Evolutionary conservation across 306 rosid genomes (phyloP).

Genomic region (Crotalaria pallida): DNA sequence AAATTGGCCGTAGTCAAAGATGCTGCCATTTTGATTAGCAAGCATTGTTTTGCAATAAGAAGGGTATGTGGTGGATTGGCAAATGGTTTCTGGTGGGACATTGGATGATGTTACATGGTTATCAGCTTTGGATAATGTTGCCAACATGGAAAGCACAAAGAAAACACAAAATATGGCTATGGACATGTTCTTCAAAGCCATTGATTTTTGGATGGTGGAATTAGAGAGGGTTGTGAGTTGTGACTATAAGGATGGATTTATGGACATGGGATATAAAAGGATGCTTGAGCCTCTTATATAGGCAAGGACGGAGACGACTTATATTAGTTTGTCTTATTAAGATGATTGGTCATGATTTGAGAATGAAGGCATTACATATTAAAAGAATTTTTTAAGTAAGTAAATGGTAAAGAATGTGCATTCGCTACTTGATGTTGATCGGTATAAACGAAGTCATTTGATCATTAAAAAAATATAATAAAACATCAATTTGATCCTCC

Average conservation of each 20-base stretch:
- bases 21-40: constrained; percentile 6
- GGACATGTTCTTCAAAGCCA: constrained; percentile 34
- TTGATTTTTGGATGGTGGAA: not conserved
- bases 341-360: too few species aligned
- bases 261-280: not conserved
- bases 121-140: constrained; percentile 19
- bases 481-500: too few species aligned
- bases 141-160: not conserved
- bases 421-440: not conserved
- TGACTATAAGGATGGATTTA: not conserved
- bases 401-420: not conserved
- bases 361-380: too few species aligned
- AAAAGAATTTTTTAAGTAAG: not conserved
- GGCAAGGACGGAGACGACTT: not conserved
- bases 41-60: constrained; percentile 48
- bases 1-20: not conserved
- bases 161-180: not conserved
- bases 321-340: not conserved
- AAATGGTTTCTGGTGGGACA: constrained; percentile 33
- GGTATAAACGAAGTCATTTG: not conserved
- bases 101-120: constrained; percentile 5
- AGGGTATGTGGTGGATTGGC: constrained; percentile 51
- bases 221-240: not conserved
- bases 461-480: not conserved
- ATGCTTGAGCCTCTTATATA: not conserved